phyloP scores from a whole-genome alignment of 2,329 filamentous ascomycete genomes.

The Fusarium neocosmosporiellum region DNA sequence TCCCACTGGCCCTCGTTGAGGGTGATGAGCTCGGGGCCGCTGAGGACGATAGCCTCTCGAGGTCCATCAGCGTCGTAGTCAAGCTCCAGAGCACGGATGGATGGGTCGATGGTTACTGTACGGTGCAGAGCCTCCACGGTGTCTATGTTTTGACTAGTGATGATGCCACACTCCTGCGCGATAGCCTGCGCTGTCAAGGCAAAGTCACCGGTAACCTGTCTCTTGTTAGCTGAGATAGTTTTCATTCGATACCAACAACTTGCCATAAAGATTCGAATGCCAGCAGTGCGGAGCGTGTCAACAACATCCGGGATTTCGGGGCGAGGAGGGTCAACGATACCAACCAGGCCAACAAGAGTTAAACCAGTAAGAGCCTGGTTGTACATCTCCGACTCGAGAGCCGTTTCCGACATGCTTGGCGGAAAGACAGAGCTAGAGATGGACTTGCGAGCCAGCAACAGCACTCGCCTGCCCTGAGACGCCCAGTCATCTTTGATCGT shows the following conservation, averaged over 20 bases:
- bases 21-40: constrained; percentile 72
- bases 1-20: constrained; percentile 78
- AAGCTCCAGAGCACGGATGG: constrained; percentile 6
- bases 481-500: constrained; percentile 76
- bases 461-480: constrained; percentile 73
- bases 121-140: constrained; percentile 63
- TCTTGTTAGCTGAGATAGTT: not conserved
- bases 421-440: constrained; percentile 56
- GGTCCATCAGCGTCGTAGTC: constrained; percentile 15
- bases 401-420: constrained; percentile 53
- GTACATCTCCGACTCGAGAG: constrained; percentile 63
- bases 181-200: constrained; percentile 80
- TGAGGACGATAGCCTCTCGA: constrained; percentile 68
- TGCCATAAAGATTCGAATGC: constrained; percentile 83
- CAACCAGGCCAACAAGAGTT: constrained; percentile 78
- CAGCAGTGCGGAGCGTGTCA: constrained; percentile 73
- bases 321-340: constrained; percentile 82
- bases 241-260: not conserved
- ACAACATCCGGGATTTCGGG: constrained; percentile 77
- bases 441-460: constrained; percentile 72
- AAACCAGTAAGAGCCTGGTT: constrained; percentile 67
- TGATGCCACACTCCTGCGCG: constrained; percentile 77
- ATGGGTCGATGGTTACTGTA: constrained; percentile 16
- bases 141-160: constrained; percentile 67
- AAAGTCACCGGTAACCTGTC: constrained; percentile 78